Evolutionary conservation across 805 yeast species (phyloP), one percentile per base, ranked within the genome.

Genomic region (Lachancea nothofagi): DNA sequence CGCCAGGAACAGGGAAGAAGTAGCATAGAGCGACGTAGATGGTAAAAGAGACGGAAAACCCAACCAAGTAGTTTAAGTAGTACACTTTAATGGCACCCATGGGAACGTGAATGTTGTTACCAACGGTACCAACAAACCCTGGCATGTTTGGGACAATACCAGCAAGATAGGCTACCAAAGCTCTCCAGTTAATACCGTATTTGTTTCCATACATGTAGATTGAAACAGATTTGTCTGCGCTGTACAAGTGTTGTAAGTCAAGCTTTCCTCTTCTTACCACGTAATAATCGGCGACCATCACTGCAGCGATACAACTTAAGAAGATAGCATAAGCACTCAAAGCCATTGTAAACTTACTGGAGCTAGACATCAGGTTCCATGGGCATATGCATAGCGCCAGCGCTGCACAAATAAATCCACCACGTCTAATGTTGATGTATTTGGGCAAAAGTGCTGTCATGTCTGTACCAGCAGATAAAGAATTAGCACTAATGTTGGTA

Each of bases 111-210:
- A 49, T 42, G 48, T 71, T 43, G 26, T 39, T 30, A 5, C 46
- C 46, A 18, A 84, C 78, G 7, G 88, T 87, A 47, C 95, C 87
- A 5, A 81, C 90, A 51, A 87, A 87, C 1, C 96, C 96, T 15
- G 83, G 83, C 54, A 87, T 80, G 53, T 86, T 87, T 33, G 95
- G 93, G 25, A 78, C 66, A 43, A 88, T 80, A 40, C 95, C 95
- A 49, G 80, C 71, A 48, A 87, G 59, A 58, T 87, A 87, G 1
- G 95, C 93, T 23, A 71, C 76, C 49, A 75, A 78, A 2, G 90
- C 96, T 59, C 95, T 72, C 93, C 94, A 84, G 57, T 86, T 85
- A 60, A 76, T 51, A 28, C 96, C 96, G 34, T 67, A 62, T 22
- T 53, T 62, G 52, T 74, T 71, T 10, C 45, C 45, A 64, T 75